Conservation (phyloP, 352 stramenopile genomes). For the Globisporangium perplexum region DNA sequence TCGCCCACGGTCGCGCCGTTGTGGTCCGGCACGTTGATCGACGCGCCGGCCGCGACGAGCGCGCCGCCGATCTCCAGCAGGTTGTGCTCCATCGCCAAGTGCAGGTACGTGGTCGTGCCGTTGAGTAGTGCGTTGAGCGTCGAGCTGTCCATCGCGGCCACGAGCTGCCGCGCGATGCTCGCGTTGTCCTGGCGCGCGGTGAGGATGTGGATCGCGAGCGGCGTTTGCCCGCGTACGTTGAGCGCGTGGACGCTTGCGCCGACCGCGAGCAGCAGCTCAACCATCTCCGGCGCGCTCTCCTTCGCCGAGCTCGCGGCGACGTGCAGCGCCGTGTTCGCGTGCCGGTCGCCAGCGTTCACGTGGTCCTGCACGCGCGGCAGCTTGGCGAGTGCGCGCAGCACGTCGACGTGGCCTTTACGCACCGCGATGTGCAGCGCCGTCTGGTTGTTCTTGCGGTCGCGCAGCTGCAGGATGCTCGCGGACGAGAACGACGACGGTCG, state of each 20-base stretch:
- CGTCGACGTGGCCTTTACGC: constrained; percentile 80
- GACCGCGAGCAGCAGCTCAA: constrained; percentile 61
- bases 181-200: constrained; percentile 58
- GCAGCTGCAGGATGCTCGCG: constrained; percentile 66
- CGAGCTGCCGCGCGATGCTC: constrained; percentile 48
- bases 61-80: constrained; percentile 59
- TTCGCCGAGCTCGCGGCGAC: constrained; percentile 66
- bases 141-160: constrained; percentile 20
- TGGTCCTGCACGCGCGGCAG: constrained; percentile 64
- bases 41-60: constrained; percentile 64
- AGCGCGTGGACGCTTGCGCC: constrained; percentile 54
- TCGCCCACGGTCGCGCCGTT: constrained; percentile 79
- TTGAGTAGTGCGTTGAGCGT: constrained; percentile 66
- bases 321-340: constrained; percentile 78
- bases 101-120: constrained; percentile 68
- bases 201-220: constrained; percentile 80
- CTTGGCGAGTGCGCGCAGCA: constrained; percentile 71
- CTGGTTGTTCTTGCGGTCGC: constrained; percentile 81
- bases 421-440: constrained; percentile 80
- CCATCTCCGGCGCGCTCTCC: constrained; percentile 52
- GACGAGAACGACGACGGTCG: constrained; percentile 23
- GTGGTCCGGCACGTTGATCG: constrained; percentile 80
- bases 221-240: constrained; percentile 80
- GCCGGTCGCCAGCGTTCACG: constrained; percentile 70
- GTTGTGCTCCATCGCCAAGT: constrained; percentile 72